Evolutionary conservation across 306 rosid genomes (phyloP).

Genomic region (Castanea mollissima): DNA sequence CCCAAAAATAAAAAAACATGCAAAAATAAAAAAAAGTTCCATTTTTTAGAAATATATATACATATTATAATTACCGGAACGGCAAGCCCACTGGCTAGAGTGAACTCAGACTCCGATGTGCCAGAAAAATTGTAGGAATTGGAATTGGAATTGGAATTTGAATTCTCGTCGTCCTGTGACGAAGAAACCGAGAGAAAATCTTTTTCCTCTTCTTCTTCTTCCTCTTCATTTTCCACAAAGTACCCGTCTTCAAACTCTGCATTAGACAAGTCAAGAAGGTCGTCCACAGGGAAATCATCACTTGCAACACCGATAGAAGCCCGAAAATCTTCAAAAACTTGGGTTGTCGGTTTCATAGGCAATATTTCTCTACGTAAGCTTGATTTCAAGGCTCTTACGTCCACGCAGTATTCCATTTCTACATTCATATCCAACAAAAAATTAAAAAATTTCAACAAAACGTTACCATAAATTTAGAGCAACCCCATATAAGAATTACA

Average conservation of each 20-base stretch:
- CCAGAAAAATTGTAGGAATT: slow-evolving; percentile 33
- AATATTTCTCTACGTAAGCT: slow-evolving; percentile 56
- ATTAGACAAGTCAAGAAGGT: slow-evolving; percentile 69
- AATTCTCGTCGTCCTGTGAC: slow-evolving; percentile 42
- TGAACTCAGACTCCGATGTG: slow-evolving; percentile 42
- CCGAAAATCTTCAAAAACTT: slow-evolving; percentile 41
- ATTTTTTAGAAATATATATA: background rate
- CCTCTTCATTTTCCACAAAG: slow-evolving; percentile 37
- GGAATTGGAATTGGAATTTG: slow-evolving; percentile 50
- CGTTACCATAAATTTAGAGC: background rate
- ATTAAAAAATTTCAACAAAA: slow-evolving; percentile 3
- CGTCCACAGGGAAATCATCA: slow-evolving; percentile 81
- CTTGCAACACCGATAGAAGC: slow-evolving; percentile 36
- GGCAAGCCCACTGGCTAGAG: slow-evolving; percentile 52
- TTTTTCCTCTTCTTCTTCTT: slow-evolving; percentile 35
- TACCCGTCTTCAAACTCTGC: slow-evolving; percentile 49
- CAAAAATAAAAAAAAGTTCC: background rate
- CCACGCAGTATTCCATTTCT: slow-evolving; percentile 66
- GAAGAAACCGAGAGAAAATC: slow-evolving; percentile 42
- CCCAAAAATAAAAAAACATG: no score
- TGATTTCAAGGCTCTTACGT: slow-evolving; percentile 68
- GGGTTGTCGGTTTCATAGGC: slow-evolving; percentile 39
- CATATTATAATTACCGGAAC: slow-evolving; percentile 60
- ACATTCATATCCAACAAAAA: slow-evolving; percentile 16
- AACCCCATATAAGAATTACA: background rate